Percentiles rank a stretch among this genome's conserved stretches.
phyloP scores from a whole-genome alignment of 805 yeast genomes.

The Zygosaccharomyces rouxii region DNA sequence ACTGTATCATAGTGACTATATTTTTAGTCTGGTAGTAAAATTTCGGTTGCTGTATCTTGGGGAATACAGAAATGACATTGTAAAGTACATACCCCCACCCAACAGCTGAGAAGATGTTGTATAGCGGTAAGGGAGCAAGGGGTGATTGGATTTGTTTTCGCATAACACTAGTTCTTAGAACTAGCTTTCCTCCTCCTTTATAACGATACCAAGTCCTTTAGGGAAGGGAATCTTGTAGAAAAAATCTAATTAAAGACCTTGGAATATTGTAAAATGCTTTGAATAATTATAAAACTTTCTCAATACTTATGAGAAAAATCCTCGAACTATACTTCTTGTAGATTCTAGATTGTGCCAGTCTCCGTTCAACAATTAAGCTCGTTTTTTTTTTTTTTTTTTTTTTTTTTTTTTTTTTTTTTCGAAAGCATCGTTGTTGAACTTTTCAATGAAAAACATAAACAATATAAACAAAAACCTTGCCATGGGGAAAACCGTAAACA shows the following conservation, averaged over 20 bases:
- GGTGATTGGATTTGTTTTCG: slow-evolving; percentile 22
- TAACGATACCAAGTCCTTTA: neutral
- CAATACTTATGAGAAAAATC: neutral
- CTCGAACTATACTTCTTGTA: neutral
- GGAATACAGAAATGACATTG: slow-evolving; percentile 39
- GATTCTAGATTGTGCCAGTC: neutral
- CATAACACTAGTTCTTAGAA: slow-evolving; percentile 14
- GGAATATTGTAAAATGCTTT: neutral
- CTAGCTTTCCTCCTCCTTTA: neutral
- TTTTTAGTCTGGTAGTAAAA: slow-evolving; percentile 56
- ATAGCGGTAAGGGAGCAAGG: slow-evolving; percentile 37
- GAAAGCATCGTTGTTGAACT: slow-evolving; percentile 1
- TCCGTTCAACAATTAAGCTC: neutral
- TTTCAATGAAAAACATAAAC: neutral
- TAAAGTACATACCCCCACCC: slow-evolving; percentile 51
- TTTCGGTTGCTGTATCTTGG: slow-evolving; percentile 57
- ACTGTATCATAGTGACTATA: slow-evolving; percentile 64
- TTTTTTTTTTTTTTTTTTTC: neutral
- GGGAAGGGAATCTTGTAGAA: neutral
- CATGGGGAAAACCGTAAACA: neutral
- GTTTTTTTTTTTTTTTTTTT: neutral
- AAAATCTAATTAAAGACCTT: neutral
- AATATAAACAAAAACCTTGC: neutral
- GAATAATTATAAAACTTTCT: neutral
- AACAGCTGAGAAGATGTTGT: slow-evolving; percentile 50